These are phyloP conservation scores for Rhizophagus sp. DNA, from an alignment of 192 early-diverging fungal species.

Conservation along the genomic window DNA sequence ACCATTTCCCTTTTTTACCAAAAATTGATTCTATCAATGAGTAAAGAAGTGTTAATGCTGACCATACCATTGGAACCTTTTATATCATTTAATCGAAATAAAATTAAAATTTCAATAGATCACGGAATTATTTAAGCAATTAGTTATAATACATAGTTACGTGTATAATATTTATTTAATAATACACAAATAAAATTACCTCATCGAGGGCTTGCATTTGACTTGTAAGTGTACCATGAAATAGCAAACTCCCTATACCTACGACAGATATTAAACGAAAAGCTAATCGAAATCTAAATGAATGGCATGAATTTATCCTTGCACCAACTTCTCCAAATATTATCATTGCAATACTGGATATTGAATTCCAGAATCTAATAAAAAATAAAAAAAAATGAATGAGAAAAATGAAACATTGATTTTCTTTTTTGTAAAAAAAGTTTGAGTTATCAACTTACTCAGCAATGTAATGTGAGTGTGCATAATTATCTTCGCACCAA, in stretches of 20 bases:
- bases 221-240: constrained; percentile 75
- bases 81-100: constrained; percentile 10
- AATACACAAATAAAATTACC: constrained; percentile 42
- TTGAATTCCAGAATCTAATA: constrained; percentile 52
- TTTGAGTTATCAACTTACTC: constrained; percentile 38
- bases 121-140: too few relatives aligned
- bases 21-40: constrained; percentile 40
- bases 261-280: constrained; percentile 65
- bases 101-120: constrained; percentile 34
- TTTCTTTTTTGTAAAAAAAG: background rate
- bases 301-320: constrained; percentile 46
- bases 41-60: constrained; percentile 41
- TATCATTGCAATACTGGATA: constrained; percentile 69
- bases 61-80: constrained; percentile 42
- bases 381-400: background rate
- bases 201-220: constrained; percentile 71
- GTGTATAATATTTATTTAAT: too few relatives aligned
- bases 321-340: constrained; percentile 58
- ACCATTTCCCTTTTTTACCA: constrained; percentile 47
- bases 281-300: constrained; percentile 51
- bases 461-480: constrained; percentile 49
- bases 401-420: background rate
- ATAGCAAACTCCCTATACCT: constrained; percentile 76
- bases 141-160: too few relatives aligned
- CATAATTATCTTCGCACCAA: constrained; percentile 55